Conservation (phyloP, 192 early-diverging fungal genomes). For the Coemansia pectinata region DNA sequence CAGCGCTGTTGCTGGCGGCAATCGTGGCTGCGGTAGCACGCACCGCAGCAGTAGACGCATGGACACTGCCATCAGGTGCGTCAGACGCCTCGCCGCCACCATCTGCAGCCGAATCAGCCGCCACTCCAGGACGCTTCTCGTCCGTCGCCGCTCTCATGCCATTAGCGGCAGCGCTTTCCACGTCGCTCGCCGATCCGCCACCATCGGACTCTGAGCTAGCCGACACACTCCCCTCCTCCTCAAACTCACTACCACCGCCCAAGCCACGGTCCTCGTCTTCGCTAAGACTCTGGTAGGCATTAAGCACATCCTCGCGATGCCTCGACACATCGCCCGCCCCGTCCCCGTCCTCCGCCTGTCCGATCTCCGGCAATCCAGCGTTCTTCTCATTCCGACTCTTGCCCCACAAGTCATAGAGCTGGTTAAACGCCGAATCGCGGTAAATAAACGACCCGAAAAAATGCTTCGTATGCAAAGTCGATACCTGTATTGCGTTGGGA, state of each 20-base stretch:
- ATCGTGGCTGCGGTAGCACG: neutral
- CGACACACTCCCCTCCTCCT: neutral
- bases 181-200: conserved; percentile 21
- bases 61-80: neutral
- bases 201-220: neutral
- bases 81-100: neutral
- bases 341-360: conserved; percentile 34
- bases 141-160: neutral
- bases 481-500: conserved; percentile 85
- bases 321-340: conserved; percentile 44
- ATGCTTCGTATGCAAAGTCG: conserved; percentile 71
- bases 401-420: conserved; percentile 69
- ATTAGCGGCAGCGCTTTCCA: conserved; percentile 11
- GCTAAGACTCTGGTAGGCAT: conserved; percentile 50
- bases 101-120: neutral
- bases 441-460: conserved; percentile 86
- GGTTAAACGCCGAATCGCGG: conserved; percentile 75
- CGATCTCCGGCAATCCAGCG: conserved; percentile 46
- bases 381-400: conserved; percentile 45
- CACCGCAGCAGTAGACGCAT: neutral
- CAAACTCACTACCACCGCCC: neutral
- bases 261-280: conserved; percentile 15
- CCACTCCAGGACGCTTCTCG: neutral
- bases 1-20: neutral
- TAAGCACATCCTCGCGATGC: conserved; percentile 28